Evolutionary conservation across 768 basidiomycete genomes (phyloP), one percentile per base, ranked within the genome.

Genomic region (Naganishia onofrii): DNA sequence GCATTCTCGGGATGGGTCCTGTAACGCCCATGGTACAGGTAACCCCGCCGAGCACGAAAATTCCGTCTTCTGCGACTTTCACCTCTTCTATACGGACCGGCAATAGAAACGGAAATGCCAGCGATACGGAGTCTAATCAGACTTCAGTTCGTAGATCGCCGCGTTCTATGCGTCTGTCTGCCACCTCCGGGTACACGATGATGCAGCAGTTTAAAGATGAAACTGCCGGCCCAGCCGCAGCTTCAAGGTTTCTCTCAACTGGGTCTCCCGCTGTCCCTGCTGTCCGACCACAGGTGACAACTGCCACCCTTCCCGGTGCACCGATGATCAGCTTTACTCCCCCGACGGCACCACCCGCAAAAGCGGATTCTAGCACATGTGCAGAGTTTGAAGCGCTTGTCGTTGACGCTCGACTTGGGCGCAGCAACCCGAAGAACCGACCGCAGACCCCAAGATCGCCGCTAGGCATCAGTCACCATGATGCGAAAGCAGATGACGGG

Each of bases 281-380:
- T n/a, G 13, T 17, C 15, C 55, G 19, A 44, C 23, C 60, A 26
- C 42, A 63, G 3, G 15, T 58, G 21, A 44, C 60, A 15, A 63
- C 60, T n/a, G 15, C 23, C 1, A 21, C 23, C 2, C 28, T 42
- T 12, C 21, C 60, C 23, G 29, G 15, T 31, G 38, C 42, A 26
- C 60, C 60, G 3, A 19, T 28, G 28, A 26, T 63, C 38, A 63
- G 60, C 28, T 42, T 63, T 12, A 63, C 60, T 23, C 60, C 60
- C 10, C 60, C 60, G 19, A 63, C 60, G 9, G 60, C 60, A 28
- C 48, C 48, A 2, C 38, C 23, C 8, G 38, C 21, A 8, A 63
- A 44, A 12, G 38, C 60, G 6, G 38, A 23, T 63, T 15, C 21
- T 2, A 42, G 60, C 19, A 26, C 60, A 10, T 29, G 60, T 23